Evolutionary conservation across 2,329 filamentous ascomycete genomes (phyloP), one percentile per base, ranked within the genome.

Genomic region (Chaetoscypha palmicola): DNA sequence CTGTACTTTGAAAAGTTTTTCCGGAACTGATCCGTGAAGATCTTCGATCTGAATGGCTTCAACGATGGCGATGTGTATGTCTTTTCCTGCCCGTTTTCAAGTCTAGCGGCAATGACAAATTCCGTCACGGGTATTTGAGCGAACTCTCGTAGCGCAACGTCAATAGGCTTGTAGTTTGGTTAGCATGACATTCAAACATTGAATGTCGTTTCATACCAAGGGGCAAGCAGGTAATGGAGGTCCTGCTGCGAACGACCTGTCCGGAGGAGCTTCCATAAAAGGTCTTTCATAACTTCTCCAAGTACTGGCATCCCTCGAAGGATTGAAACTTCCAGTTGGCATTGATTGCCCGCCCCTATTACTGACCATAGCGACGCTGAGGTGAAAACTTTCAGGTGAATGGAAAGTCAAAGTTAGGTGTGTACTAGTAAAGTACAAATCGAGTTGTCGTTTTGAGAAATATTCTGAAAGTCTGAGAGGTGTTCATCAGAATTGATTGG

Each of bases 381-480:
- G 43, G 32, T 35, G 39, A 35, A 36, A 24, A n/a, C n/a, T n/a
- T n/a, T n/a, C n/a, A n/a, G n/a, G n/a, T n/a, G n/a, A n/a, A n/a
- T n/a, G n/a, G n/a, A n/a, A n/a, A n/a, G n/a, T n/a, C n/a, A n/a
- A n/a, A n/a, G n/a, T n/a, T n/a, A n/a, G n/a, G n/a, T n/a, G n/a
- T n/a, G 37, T 30, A 46, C 44, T 54, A 55, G 48, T 44, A 48
- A 41, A 52, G 49, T 56, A 50, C 44, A 52, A 60, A 52, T 49
- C 57, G 59, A 61, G 59, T 54, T 59, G 51, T 61, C 59, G 57
- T 58, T 59, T 58, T 56, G 51, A 54, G 51, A 48, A 24, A 51
- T 39, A 50, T 50, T 48, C 46, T 52, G 41, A 47, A 44, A 31
- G 38, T 33, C 41, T 42, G 37, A 48, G 38, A 34, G 38, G 36